phyloP scores from a whole-genome alignment of 1,139 yeast species.

The Geotrichum candidum region DNA sequence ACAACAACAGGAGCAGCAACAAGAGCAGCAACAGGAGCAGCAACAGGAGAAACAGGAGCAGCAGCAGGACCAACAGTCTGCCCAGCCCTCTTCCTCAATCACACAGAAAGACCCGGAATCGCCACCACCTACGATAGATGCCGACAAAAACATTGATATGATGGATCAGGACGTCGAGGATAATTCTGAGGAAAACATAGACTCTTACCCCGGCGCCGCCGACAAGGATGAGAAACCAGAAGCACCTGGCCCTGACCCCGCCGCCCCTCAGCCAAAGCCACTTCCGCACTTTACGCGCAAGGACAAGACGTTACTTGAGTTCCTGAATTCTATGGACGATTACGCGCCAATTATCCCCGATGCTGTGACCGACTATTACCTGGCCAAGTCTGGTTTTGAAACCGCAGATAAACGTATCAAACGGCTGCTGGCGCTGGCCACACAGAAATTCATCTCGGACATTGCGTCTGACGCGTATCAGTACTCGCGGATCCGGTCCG shows the following conservation, averaged over 20 bases:
- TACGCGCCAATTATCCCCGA: conserved; percentile 97
- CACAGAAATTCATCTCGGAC: conserved; percentile 91
- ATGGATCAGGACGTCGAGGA: background rate
- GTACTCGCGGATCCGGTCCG: conserved; percentile 81
- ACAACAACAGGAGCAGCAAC: background rate
- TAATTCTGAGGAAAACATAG: background rate
- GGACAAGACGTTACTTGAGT: conserved; percentile 82
- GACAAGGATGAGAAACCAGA: background rate
- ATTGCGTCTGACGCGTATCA: conserved; percentile 97
- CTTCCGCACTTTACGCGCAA: conserved; percentile 48
- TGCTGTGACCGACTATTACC: conserved; percentile 91
- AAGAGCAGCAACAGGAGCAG: background rate
- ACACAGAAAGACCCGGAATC: background rate
- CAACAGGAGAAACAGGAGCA: background rate
- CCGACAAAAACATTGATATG: background rate
- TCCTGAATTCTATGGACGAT: conserved; percentile 83
- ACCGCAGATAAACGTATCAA: conserved; percentile 75
- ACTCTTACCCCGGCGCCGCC: background rate
- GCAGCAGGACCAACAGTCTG: background rate
- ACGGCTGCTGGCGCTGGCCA: conserved; percentile 83
- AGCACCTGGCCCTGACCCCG: background rate
- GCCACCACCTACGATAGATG: background rate
- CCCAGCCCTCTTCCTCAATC: background rate
- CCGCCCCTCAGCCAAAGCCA: background rate
- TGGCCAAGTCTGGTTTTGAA: conserved; percentile 83